A percentile compares a stretch with the other conserved stretches of the same genome.
These are phyloP conservation scores for Citrus australasica DNA, from an alignment of 345 rosid species.

Conservation along the genomic window DNA sequence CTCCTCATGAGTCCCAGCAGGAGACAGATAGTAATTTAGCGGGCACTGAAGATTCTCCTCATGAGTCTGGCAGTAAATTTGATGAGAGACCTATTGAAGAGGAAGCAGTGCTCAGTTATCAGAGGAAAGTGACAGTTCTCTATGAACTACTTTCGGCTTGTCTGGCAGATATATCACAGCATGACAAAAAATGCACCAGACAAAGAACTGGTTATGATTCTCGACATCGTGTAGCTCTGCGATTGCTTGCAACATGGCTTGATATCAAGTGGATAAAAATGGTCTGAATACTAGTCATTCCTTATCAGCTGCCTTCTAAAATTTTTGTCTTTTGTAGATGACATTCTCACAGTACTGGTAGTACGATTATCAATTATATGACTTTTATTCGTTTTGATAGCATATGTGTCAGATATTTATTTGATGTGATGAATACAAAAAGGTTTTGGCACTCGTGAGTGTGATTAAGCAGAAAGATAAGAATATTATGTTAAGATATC, in stretches of 20 bases:
- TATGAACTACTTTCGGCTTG: conserved; percentile 92
- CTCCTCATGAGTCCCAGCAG: conserved; percentile 12
- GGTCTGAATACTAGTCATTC: conserved; percentile 45
- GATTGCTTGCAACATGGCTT: conserved; percentile 84
- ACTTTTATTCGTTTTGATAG: neutral
- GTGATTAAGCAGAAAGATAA: neutral
- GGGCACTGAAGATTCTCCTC: conserved; percentile 24
- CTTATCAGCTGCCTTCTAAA: neutral
- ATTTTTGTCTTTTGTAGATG: neutral
- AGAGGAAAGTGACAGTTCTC: conserved; percentile 74
- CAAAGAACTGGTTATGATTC: conserved; percentile 91
- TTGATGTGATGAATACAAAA: neutral
- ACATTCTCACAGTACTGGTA: neutral
- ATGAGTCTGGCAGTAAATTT: conserved; percentile 24
- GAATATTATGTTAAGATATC: neutral
- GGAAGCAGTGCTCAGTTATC: conserved; percentile 55
- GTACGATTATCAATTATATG: neutral
- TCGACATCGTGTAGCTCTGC: conserved; percentile 83
- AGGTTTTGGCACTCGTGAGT: neutral
- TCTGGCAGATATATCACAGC: conserved; percentile 63
- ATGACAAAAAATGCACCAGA: conserved; percentile 43
- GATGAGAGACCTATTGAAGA: conserved; percentile 58
- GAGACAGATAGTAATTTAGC: conserved; percentile 18
- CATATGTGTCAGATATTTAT: neutral
- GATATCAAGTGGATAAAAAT: conserved; percentile 78